phyloP scores from a whole-genome alignment of 352 stramenopile species.

The Phytopythium delawarense region DNA sequence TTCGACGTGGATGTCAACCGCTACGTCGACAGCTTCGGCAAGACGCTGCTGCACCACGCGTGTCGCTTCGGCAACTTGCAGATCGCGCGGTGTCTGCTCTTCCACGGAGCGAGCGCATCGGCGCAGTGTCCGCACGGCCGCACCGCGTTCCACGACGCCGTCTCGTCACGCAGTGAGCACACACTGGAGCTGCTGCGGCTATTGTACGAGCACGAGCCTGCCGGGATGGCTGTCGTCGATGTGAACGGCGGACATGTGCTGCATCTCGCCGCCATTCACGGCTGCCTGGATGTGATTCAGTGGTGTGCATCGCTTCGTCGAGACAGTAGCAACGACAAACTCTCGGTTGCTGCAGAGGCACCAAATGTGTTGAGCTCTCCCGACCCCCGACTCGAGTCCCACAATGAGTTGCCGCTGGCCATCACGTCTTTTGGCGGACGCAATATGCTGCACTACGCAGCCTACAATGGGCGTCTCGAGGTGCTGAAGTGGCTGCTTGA shows the following conservation, averaged over 20 bases:
- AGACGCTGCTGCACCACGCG: constrained; percentile 63
- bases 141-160: constrained; percentile 55
- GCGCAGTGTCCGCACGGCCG: constrained; percentile 44
- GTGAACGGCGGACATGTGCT: constrained; percentile 56
- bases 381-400: background rate
- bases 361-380: background rate
- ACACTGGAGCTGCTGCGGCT: constrained; percentile 38
- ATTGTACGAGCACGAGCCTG: constrained; percentile 48
- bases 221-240: constrained; percentile 40
- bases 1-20: constrained; percentile 30
- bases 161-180: constrained; percentile 23
- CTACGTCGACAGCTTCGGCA: constrained; percentile 46
- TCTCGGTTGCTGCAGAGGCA: constrained; percentile 6
- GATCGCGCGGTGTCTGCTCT: constrained; percentile 50
- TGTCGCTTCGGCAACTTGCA: constrained; percentile 48
- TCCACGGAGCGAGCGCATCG: constrained; percentile 35
- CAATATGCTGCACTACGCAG: constrained; percentile 66
- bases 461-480: constrained; percentile 49
- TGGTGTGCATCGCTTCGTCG: constrained; percentile 32
- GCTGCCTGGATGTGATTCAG: constrained; percentile 48
- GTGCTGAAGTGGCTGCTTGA: constrained; percentile 50
- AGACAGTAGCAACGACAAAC: background rate
- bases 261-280: constrained; percentile 65
- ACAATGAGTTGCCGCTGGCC: constrained; percentile 22
- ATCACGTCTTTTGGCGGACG: constrained; percentile 59